Evolutionary conservation across 192 early-diverging fungal genomes (phyloP), one percentile per base, ranked within the genome.

Genomic region (Coemansia sp.): DNA sequence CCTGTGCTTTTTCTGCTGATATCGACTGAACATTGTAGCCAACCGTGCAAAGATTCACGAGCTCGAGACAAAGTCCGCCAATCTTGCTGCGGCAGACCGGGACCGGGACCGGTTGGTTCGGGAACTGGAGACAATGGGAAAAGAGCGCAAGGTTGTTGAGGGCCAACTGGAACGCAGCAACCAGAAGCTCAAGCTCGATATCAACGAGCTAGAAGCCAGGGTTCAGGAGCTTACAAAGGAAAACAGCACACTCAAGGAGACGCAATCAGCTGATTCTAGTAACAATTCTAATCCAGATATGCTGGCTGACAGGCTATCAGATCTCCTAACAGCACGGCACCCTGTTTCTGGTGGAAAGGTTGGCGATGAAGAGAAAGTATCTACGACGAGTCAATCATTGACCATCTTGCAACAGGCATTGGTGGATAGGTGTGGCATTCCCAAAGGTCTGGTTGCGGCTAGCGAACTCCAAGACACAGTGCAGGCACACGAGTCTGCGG

Each of bases 81-180:
- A 8, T 2, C 32, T 72, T 20, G 6, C 22, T 52, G 11, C 27
- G 0, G 69, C 32, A 1, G 78, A 65, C 6, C 46, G 29, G 36
- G 78, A 67, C 54, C 52, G 63, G 7, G 62, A 27, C 32, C 27
- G 32, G 33, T 21, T 61, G 42, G 55, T 36, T 0, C 51, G 36
- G 57, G 81, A 72, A 21, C 22, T 83, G 4, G 71, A 77, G 4
- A 63, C 52, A 9, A 21, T 59, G 9, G 57, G 59, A 9, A 83
- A 70, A 60, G 75, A 78, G 57, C 75, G 75, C 59, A 70, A 70
- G 60, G 80, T 74, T 1, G 58, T 62, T 6, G 75, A 78, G 30
- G 75, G 75, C 8, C 80, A 83, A 61, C 32, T 83, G 14, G 75
- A 83, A 54, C 66, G 72, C 22, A 68, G 31, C 39, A 69, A 66